Evolutionary conservation across 208 protist genomes (phyloP).

Genomic region (Leishmania braziliensis): DNA sequence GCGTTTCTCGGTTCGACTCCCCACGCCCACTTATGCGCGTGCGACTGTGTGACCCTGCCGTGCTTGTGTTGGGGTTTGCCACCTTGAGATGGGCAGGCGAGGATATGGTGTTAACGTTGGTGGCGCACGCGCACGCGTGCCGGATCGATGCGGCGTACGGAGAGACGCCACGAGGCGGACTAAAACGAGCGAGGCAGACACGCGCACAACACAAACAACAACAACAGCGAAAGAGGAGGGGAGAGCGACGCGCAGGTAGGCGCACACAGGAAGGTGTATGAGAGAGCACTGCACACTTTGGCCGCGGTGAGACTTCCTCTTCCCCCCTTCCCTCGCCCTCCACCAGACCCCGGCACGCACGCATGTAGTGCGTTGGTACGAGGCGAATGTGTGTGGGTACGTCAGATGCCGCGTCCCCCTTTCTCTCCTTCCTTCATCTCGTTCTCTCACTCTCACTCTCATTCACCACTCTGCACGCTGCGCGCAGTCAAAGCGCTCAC

Average conservation of each 20-base stretch:
- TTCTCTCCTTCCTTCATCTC: background rate
- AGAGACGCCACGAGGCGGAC: background rate
- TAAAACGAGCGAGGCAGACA: background rate
- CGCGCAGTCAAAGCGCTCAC: background rate
- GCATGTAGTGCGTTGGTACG: background rate
- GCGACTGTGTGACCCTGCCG: background rate
- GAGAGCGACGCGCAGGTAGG: background rate
- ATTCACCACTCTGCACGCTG: background rate
- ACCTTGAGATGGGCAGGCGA: background rate
- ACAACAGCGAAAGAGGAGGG: background rate
- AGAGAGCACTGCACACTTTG: background rate
- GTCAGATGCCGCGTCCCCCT: too few relatives aligned
- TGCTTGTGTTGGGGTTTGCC: background rate
- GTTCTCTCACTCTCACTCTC: background rate
- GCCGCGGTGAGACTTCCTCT: background rate
- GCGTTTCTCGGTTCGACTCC: background rate
- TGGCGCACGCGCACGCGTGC: background rate
- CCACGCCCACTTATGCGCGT: background rate
- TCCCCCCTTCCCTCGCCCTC: background rate
- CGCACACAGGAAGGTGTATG: background rate
- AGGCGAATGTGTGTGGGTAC: background rate
- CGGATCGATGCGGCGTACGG: background rate
- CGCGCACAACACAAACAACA: background rate
- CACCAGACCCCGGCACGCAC: background rate
- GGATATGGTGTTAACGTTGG: background rate